Evolutionary conservation across 768 basidiomycete species (phyloP), one percentile per base, ranked within the genome.

Genomic region (Termitomyces sp.): DNA sequence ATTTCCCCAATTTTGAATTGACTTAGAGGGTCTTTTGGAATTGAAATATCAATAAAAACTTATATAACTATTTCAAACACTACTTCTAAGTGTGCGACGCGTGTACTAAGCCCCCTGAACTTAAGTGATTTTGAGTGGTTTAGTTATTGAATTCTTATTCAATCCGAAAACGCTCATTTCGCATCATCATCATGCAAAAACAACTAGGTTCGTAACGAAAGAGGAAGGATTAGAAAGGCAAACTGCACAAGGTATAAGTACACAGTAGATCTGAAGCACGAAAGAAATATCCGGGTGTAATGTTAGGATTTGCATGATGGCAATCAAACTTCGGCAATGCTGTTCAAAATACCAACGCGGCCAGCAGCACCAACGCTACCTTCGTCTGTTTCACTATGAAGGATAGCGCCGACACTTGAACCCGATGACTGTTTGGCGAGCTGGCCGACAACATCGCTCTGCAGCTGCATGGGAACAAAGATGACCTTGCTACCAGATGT

Each of bases 391-490:
- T 82, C 80, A 52, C 64, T 69, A 41, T 68, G 65, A 22, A 67
- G 61, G 41, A 72, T 53, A 32, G 68, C 60, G 29, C 58, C 63
- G 7, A 69, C 16, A 47, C 66, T 67, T 16, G 71, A 70, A 35
- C 63, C 63, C 7, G 65, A 57, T 20, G 65, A 54, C 27, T 69
- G 65, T 25, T 61, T 65, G 12, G 69, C 63, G 25, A 86, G 61
- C 57, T 86, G 81, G 40, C 76, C 76, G 22, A 73, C 72, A 31
- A 91, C 71, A 60, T 92, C 89, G 63, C 79, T 88, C 69, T 91
- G 90, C 22, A 91, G 78, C 60, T 92, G 89, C 91, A 94, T 94
- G 12, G 91, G 92, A 29, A 94, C 94, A 63, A 98, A 97, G 53
- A 98, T 81, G 61, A 96, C 93, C 71, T 98, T 98, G 79, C 81